Percentiles rank a stretch among this genome's conserved stretches.
Conservation (phyloP, 2,329 filamentous ascomycete genomes). For the Colletotrichum theobromicola region DNA sequence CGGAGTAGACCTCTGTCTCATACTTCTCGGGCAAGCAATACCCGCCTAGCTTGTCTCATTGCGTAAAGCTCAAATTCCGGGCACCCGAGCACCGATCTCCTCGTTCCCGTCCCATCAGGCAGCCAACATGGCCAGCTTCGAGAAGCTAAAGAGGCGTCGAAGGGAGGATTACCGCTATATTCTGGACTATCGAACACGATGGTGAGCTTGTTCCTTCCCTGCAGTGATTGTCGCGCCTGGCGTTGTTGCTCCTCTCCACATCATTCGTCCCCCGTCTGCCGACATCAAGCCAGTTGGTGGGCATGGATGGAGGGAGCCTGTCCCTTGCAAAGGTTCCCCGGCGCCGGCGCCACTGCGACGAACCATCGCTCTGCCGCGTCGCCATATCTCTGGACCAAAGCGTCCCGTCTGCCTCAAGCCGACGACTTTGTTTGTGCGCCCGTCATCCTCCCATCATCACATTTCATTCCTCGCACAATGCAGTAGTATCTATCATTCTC, state of each 20-base stretch:
- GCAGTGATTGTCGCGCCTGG: neutral
- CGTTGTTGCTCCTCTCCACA: neutral
- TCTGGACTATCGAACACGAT: conserved; percentile 85
- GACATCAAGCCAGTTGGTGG: neutral
- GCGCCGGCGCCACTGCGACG: neutral
- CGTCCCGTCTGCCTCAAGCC: neutral
- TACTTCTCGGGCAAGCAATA: neutral
- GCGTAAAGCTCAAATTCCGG: neutral
- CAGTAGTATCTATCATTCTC: neutral
- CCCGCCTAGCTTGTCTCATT: neutral
- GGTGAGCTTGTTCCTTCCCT: conserved; percentile 53
- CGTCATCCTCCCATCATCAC: conserved; percentile 3
- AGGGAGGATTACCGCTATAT: conserved; percentile 79
- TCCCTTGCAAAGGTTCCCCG: conserved; percentile 2
- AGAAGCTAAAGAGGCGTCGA: conserved; percentile 62
- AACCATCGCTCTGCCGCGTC: neutral
- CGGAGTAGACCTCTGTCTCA: neutral
- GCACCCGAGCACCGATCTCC: neutral
- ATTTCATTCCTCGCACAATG: neutral
- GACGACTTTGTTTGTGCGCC: neutral
- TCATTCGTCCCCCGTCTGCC: neutral
- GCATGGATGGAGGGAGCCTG: neutral
- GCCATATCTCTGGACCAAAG: neutral
- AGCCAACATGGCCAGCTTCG: conserved; percentile 9
- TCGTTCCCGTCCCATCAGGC: conserved; percentile 22